Evolutionary conservation across 148 eudicot genomes (phyloP), one percentile per base, ranked within the genome.

Genomic region (Nepenthes mirabilis): DNA sequence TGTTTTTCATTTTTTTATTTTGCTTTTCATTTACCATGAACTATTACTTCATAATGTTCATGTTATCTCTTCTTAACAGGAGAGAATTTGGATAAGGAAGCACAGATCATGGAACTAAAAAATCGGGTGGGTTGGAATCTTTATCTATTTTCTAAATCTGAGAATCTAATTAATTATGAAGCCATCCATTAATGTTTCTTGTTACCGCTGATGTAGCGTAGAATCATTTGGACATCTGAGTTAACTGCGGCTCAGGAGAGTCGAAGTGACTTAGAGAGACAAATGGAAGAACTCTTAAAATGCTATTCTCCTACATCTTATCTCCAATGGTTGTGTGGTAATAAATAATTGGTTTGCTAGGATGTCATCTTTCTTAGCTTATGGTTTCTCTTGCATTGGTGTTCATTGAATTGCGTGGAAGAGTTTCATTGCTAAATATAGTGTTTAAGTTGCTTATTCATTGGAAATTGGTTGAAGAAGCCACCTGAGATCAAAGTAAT

Each of bases 71-170:
- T 53, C 6, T 58, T 51, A 9, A 23, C 55, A 91, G 98, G 90
- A 62, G 88, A 82, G 36, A 91, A 91, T 77, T 68, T 83, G 73
- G 96, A 91, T 58, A 88, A 88, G 83, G 98, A 93, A 69, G 86
- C 96, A 37, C 81, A 68, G 53, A 80, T 93, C 61, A 74, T 62
- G 73, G 96, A 93, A 72, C 80, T 93, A 35, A 75, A 83, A 69
- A 93, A 88, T 78, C 98, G 88, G 88, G 98, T 88, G 37, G 60
- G 68, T 43, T 33, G 37, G 59, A 58, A 10, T 9, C 43, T 49
- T n/a, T n/a, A 8, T 36, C 33, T 61, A 14, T 47, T 1, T 11
- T 34, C 55, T 5, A 48, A 2, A 47, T 60, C 9, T 48, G 23
- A 37, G 43, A 7, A 3, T 49, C 8, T 49, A 3, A 3, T 6